These are phyloP conservation scores for Marsdenia floribunda DNA, from an alignment of 257 asterid species.

Conservation along the genomic window DNA sequence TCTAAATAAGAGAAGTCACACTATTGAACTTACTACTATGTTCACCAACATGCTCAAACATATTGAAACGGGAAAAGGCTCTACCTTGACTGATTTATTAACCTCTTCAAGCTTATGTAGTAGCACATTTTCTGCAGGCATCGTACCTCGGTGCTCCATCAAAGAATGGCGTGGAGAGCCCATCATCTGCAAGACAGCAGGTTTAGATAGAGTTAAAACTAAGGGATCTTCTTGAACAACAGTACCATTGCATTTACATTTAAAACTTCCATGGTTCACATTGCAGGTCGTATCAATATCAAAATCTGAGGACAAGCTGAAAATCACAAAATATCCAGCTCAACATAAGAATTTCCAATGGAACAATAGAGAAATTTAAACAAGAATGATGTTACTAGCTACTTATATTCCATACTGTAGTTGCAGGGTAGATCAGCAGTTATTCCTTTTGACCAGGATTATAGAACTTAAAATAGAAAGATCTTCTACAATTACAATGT, in stretches of 20 bases:
- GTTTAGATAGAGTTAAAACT: background rate
- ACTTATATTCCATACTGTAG: background rate
- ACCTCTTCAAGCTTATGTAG: slow-evolving; percentile 70
- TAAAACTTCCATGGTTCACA: background rate
- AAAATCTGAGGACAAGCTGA: background rate
- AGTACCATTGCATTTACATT: background rate
- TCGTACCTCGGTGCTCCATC: slow-evolving; percentile 33
- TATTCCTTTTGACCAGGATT: background rate
- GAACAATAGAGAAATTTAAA: background rate
- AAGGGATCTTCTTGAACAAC: too few relatives aligned
- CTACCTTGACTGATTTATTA: slow-evolving; percentile 58
- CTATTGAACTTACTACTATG: too few relatives aligned
- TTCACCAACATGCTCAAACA: background rate
- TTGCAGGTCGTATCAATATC: background rate
- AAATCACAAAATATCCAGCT: background rate
- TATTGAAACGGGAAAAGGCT: background rate
- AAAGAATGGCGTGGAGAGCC: slow-evolving; percentile 36
- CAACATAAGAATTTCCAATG: background rate
- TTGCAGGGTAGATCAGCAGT: background rate
- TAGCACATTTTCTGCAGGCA: slow-evolving; percentile 41
- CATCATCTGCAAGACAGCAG: slow-evolving; percentile 32
- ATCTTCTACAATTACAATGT: background rate
- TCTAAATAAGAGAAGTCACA: too few relatives aligned
- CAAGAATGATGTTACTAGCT: background rate
- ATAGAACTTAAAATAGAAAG: background rate